Percentiles rank a stretch among this genome's conserved stretches.
These are phyloP conservation scores for Sonneratia alba DNA, from an alignment of 345 rosid genomes.

Conservation along the genomic window DNA sequence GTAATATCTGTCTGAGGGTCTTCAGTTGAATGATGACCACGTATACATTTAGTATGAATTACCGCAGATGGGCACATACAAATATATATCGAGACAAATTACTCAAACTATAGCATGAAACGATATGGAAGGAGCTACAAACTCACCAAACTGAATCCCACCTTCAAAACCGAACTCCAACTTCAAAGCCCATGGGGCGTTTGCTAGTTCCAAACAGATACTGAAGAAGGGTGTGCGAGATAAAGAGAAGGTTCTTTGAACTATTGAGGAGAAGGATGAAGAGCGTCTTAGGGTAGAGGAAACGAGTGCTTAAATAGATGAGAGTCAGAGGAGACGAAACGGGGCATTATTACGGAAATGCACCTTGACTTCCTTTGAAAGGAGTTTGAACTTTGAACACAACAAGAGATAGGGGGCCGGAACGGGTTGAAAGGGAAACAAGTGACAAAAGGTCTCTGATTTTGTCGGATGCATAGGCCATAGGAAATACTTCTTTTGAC, in stretches of 20 bases:
- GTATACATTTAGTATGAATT: background rate
- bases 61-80: background rate
- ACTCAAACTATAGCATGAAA: background rate
- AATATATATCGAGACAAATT: background rate
- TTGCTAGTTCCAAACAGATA: background rate
- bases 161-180: background rate
- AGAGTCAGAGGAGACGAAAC: constrained; percentile 4
- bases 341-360: constrained; percentile 34
- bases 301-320: constrained; percentile 42
- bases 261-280: constrained; percentile 9
- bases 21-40: no score
- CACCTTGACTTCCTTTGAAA: constrained; percentile 22
- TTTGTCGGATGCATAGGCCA: constrained; percentile 40
- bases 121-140: background rate
- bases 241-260: constrained; percentile 2
- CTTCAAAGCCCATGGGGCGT: background rate
- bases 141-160: background rate
- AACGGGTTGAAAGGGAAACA: constrained; percentile 22
- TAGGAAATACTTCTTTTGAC: constrained; percentile 33
- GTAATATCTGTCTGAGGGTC: no score
- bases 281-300: constrained; percentile 9
- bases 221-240: constrained; percentile 12
- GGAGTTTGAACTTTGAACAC: background rate
- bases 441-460: constrained; percentile 29
- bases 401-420: background rate